A percentile compares a stretch with the other conserved stretches of the same genome.
Evolutionary conservation across 768 basidiomycete genomes (phyloP).

Genomic region (Suillus lakei): DNA sequence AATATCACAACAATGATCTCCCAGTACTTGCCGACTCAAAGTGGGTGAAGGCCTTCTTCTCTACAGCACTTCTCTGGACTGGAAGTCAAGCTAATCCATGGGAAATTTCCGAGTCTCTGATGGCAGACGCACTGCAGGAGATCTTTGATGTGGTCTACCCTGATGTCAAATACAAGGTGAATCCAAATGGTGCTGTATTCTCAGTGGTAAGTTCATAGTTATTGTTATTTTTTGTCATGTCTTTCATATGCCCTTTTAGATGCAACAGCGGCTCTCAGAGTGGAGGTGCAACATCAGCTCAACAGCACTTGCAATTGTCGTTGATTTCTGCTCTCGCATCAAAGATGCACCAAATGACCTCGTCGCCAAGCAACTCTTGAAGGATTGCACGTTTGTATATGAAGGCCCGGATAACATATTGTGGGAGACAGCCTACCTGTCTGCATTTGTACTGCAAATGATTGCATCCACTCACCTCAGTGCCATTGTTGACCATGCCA

Average conservation of each 20-base stretch:
- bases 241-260: neutral
- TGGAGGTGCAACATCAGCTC: slow-evolving; percentile 12
- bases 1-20: slow-evolving; percentile 8
- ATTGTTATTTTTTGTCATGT: neutral
- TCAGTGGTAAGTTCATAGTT: neutral
- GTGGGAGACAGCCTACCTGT: neutral
- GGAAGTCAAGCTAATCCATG: slow-evolving; percentile 5
- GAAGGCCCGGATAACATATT: slow-evolving; percentile 4
- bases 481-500: neutral
- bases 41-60: slow-evolving; percentile 3
- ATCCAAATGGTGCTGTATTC: neutral
- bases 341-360: neutral
- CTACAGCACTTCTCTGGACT: neutral
- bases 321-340: slow-evolving; percentile 5
- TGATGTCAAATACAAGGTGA: neutral
- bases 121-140: slow-evolving; percentile 3
- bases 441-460: slow-evolving; percentile 11
- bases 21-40: neutral
- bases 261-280: slow-evolving; percentile 3
- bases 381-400: slow-evolving; percentile 3
- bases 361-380: neutral
- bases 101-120: neutral
- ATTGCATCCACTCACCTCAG: slow-evolving; percentile 7
- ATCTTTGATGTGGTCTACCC: slow-evolving; percentile 8
- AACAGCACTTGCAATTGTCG: slow-evolving; percentile 6